Evolutionary conservation across 208 protist genomes (phyloP).

Genomic region (Blastocrithidia nonstop): DNA sequence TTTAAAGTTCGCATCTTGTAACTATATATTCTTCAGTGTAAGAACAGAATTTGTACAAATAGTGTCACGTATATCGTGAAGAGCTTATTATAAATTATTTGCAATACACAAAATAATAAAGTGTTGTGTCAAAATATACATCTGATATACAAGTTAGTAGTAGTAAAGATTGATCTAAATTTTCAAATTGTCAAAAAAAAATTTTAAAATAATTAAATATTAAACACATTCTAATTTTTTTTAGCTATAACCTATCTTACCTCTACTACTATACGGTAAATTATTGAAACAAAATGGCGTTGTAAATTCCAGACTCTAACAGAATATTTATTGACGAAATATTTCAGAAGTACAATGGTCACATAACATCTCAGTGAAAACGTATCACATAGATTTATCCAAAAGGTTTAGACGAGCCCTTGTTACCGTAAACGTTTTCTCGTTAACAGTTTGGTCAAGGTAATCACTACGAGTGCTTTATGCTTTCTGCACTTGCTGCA

Average conservation of each 20-base stretch:
- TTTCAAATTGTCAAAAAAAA: background rate
- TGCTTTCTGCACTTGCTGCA: conserved; percentile 46
- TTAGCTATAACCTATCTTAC: too few relatives aligned
- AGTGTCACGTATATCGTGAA: too few relatives aligned
- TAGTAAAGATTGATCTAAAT: background rate
- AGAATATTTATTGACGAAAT: conserved; percentile 52
- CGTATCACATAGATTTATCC: conserved; percentile 60
- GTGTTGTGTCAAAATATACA: too few relatives aligned
- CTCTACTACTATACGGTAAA: too few relatives aligned
- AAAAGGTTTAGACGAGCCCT: conserved; percentile 16
- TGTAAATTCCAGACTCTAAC: conserved; percentile 31
- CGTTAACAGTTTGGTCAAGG: conserved; percentile 64
- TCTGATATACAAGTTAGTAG: too few relatives aligned
- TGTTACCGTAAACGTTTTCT: conserved; percentile 43
- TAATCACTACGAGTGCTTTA: conserved; percentile 77
- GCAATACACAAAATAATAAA: too few relatives aligned
- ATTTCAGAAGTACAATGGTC: conserved; percentile 35
- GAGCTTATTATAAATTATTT: too few relatives aligned
- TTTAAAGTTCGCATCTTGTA: too few relatives aligned
- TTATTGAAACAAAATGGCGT: conserved; percentile 13
- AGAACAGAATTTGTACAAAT: too few relatives aligned
- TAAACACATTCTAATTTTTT: background rate
- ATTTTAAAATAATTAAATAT: background rate
- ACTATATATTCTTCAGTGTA: too few relatives aligned
- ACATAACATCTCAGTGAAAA: conserved; percentile 38